phyloP scores from a whole-genome alignment of 2,329 filamentous ascomycete species.

The Xylaria sp. region DNA sequence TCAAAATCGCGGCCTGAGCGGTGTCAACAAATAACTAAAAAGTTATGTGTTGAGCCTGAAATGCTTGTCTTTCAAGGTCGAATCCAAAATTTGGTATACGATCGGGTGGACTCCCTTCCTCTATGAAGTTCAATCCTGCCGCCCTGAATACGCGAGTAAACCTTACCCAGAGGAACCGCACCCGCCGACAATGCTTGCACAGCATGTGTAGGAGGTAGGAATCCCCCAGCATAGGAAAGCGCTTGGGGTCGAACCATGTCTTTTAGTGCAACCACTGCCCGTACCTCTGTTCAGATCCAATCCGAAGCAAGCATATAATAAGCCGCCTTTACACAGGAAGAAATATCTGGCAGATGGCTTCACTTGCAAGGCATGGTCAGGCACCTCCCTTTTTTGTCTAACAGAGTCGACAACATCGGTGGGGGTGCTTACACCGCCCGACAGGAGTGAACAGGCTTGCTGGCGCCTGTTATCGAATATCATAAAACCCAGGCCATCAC shows the following conservation, averaged over 20 bases:
- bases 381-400: not conserved
- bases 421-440: not conserved
- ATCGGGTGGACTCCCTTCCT: not conserved
- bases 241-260: not conserved
- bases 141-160: not conserved
- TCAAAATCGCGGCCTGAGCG: not conserved
- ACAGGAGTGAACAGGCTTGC: not conserved
- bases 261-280: conserved; percentile 10
- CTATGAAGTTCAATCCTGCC: not conserved
- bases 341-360: conserved; percentile 1
- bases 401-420: not conserved
- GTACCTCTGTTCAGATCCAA: not conserved
- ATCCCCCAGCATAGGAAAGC: conserved; percentile 8
- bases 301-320: not conserved
- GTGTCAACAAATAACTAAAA: not conserved
- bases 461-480: not conserved
- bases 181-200: not conserved
- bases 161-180: conserved; percentile 4
- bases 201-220: not conserved
- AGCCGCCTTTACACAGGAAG: not conserved
- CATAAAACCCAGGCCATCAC: not conserved
- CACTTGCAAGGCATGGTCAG: conserved; percentile 6
- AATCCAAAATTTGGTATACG: not conserved
- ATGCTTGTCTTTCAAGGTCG: not conserved
- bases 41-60: not conserved